phyloP scores from a whole-genome alignment of 805 yeast genomes.

The Lipomyces sp. region DNA sequence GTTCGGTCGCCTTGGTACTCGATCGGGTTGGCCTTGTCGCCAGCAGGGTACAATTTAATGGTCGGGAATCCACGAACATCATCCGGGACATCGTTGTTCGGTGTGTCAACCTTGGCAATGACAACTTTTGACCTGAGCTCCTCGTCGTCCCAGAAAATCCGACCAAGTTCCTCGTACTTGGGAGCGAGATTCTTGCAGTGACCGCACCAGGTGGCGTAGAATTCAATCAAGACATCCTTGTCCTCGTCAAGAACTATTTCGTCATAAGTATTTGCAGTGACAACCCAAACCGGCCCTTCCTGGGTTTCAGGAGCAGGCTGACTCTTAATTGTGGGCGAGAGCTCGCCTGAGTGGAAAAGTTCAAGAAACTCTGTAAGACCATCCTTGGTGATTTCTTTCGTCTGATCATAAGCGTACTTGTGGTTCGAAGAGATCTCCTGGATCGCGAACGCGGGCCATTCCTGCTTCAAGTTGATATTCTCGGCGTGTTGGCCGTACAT shows the following conservation, averaged over 20 bases:
- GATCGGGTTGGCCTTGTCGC: constrained; percentile 68
- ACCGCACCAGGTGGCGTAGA: constrained; percentile 90
- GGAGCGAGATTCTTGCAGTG: constrained; percentile 94
- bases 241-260: constrained; percentile 64
- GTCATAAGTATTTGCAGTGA: constrained; percentile 83
- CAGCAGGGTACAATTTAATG: constrained; percentile 86
- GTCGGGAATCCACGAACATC: constrained; percentile 89
- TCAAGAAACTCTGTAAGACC: constrained; percentile 66
- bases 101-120: constrained; percentile 88
- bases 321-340: constrained; percentile 76
- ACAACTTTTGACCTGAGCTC: constrained; percentile 60
- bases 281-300: constrained; percentile 69
- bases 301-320: constrained; percentile 86
- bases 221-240: constrained; percentile 77
- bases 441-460: constrained; percentile 88
- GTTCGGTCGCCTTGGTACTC: constrained; percentile 73
- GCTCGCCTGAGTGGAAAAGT: constrained; percentile 65
- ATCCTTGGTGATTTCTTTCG: constrained; percentile 53
- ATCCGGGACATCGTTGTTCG: constrained; percentile 84
- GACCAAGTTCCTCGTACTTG: constrained; percentile 83
- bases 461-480: constrained; percentile 78
- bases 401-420: constrained; percentile 80
- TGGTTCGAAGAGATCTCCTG: constrained; percentile 71
- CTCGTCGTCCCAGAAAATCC: constrained; percentile 58
- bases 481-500: constrained; percentile 85